Conservation (phyloP, 2,329 filamentous ascomycete species). For the Acrocalymma vagum region DNA sequence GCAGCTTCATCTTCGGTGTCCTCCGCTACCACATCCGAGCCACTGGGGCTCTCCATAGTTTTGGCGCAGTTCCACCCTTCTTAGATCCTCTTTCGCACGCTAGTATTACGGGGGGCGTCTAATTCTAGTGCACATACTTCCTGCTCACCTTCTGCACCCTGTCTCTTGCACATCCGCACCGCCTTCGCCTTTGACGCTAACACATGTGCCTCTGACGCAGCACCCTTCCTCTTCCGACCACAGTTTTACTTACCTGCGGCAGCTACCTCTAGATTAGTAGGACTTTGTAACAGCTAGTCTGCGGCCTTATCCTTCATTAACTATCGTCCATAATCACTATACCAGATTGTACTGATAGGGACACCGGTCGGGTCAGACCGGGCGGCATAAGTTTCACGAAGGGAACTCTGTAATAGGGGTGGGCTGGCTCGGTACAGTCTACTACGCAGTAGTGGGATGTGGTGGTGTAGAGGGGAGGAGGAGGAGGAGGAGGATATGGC, state of each 20-base stretch:
- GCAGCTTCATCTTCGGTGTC: too few species aligned
- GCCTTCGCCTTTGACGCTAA: slow-evolving; percentile 8
- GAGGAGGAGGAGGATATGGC: too few species aligned
- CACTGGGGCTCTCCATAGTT: slow-evolving; percentile 11
- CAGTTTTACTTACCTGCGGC: slow-evolving; percentile 6
- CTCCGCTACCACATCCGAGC: slow-evolving; percentile 13
- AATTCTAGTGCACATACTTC: slow-evolving; percentile 6
- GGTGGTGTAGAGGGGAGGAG: too few species aligned
- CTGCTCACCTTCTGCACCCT: slow-evolving; percentile 4
- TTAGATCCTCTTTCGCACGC: slow-evolving; percentile 1
- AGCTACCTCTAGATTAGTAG: too few species aligned
- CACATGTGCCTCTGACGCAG: slow-evolving; percentile 13
- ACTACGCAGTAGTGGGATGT: too few species aligned
- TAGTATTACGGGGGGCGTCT: background rate
- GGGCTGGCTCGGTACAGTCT: too few species aligned
- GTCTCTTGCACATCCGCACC: slow-evolving; percentile 7
- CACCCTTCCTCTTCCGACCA: slow-evolving; percentile 13
- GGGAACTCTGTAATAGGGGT: too few species aligned
- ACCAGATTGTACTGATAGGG: too few species aligned
- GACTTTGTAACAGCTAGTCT: too few species aligned
- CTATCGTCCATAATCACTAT: slow-evolving; percentile 23
- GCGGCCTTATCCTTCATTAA: too few species aligned
- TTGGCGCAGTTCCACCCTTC: slow-evolving; percentile 7
- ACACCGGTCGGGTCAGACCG: too few species aligned
- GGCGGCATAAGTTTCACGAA: too few species aligned